Percentiles rank a stretch among this genome's conserved stretches.
Conservation (phyloP, 202 grass and related monocot genomes). For the Elaeis oleifera region DNA sequence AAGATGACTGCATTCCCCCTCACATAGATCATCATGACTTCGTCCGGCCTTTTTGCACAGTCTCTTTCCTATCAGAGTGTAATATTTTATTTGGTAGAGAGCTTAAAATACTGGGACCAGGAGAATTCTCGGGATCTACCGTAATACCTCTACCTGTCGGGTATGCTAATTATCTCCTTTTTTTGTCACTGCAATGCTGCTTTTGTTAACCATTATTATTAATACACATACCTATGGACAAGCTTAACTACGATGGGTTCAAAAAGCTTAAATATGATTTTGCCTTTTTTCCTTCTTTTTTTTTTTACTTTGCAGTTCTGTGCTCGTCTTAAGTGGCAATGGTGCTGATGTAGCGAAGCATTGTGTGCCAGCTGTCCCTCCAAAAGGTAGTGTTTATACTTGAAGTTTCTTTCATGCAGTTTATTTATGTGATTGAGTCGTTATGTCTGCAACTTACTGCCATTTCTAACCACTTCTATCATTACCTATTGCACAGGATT, state of each 20-base stretch:
- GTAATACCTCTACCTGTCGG: conserved; percentile 11
- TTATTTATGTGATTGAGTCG: not conserved
- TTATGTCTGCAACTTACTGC: not conserved
- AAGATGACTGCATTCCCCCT: conserved; percentile 13
- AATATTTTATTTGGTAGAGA: conserved; percentile 11
- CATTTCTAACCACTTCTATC: not conserved
- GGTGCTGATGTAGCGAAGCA: conserved; percentile 62
- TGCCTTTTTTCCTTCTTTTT: not conserved
- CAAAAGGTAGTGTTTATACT: conserved; percentile 25
- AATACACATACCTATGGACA: not conserved
- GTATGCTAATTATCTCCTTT: not conserved
- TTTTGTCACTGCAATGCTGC: no score
- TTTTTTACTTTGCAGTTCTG: conserved; percentile 22
- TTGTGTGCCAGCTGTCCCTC: conserved; percentile 49
- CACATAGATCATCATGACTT: conserved; percentile 21
- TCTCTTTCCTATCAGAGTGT: conserved; percentile 15
- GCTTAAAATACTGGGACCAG: conserved; percentile 1
- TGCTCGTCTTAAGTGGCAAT: conserved; percentile 49
- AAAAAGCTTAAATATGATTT: not conserved
- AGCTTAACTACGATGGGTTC: not conserved
- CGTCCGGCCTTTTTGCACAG: conserved; percentile 5
- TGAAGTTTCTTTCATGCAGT: not conserved
- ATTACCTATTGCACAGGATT: conserved; percentile 23
- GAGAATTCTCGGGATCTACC: not conserved
- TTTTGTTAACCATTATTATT: no score